These are phyloP conservation scores for Heterobasidion annosum DNA, from an alignment of 1,284 basidiomycete genomes.

Conservation along the genomic window DNA sequence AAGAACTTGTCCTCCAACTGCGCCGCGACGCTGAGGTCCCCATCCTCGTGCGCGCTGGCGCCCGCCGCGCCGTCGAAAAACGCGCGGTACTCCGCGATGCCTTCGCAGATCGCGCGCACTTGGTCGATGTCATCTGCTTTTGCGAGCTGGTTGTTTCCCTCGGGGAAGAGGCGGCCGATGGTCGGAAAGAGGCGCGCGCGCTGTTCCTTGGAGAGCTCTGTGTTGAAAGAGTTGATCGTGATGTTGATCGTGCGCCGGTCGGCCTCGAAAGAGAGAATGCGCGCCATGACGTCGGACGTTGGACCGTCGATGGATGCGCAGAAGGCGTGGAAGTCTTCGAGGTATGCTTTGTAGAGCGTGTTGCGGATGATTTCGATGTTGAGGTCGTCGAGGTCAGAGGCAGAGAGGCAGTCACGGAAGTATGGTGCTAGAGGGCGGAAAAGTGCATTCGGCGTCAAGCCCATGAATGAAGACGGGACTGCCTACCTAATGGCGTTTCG, in stretches of 20 bases:
- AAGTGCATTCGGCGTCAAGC: background rate
- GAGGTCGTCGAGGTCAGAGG: constrained; percentile 94
- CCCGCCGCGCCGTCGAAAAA: constrained; percentile 71
- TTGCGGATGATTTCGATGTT: constrained; percentile 99
- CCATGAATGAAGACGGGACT: background rate
- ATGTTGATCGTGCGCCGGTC: constrained; percentile 97
- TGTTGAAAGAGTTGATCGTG: constrained; percentile 98
- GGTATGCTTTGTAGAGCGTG: constrained; percentile 99
- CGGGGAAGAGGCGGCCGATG: constrained; percentile 91
- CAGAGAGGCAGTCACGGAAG: constrained; percentile 93
- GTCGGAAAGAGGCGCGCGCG: constrained; percentile 94
- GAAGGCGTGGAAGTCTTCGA: constrained; percentile 94
- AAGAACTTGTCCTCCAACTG: constrained; percentile 95
- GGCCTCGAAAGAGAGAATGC: constrained; percentile 91
- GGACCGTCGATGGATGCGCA: constrained; percentile 75
- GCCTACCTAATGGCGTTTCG: constrained; percentile 90
- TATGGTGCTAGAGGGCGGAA: constrained; percentile 67
- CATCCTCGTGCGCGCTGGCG: constrained; percentile 27
- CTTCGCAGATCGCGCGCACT: constrained; percentile 84
- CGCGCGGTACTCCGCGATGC: constrained; percentile 80
- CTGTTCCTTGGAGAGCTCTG: constrained; percentile 91
- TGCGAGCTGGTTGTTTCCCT: constrained; percentile 91
- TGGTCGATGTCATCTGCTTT: constrained; percentile 95
- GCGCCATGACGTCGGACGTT: constrained; percentile 85
- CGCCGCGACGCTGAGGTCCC: constrained; percentile 49